Evolutionary conservation across 345 rosid species (phyloP).

Genomic region (Aquilaria yunnanensis): DNA sequence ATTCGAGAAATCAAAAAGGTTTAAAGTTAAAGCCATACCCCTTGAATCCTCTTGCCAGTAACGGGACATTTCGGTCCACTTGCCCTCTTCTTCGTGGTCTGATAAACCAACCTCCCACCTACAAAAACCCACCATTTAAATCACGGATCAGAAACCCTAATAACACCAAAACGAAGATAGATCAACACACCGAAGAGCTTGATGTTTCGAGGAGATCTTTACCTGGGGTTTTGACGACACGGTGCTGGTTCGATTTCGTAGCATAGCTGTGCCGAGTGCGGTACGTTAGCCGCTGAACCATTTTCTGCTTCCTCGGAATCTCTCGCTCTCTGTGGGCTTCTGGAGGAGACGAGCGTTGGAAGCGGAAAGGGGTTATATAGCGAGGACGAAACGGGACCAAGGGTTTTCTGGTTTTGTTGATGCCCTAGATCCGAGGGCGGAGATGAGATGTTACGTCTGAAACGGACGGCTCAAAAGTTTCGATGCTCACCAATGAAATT

Average conservation of each 20-base stretch:
- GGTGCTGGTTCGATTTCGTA: slow-evolving; percentile 91
- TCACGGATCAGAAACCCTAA: not conserved
- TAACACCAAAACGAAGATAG: slow-evolving; percentile 6
- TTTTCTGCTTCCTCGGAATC: slow-evolving; percentile 23
- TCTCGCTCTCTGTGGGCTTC: slow-evolving; percentile 24
- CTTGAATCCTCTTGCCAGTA: slow-evolving; percentile 90
- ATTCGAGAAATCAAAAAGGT: not conserved
- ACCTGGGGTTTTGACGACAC: slow-evolving; percentile 93
- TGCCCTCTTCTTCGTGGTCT: slow-evolving; percentile 78
- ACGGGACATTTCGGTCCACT: slow-evolving; percentile 92
- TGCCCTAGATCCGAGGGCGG: slow-evolving; percentile 51
- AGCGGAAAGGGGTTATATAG: not conserved
- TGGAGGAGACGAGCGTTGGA: slow-evolving; percentile 16
- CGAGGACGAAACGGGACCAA: slow-evolving; percentile 1
- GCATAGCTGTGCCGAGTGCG: slow-evolving; percentile 93
- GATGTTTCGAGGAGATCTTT: not conserved
- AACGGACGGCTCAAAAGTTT: not conserved
- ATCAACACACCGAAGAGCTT: not conserved
- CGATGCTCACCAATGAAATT: not conserved
- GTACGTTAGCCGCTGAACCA: slow-evolving; percentile 94
- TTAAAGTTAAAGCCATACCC: slow-evolving; percentile 36
- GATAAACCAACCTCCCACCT: slow-evolving; percentile 93
- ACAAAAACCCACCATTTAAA: not conserved
- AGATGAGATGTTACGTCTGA: not conserved
- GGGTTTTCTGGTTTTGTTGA: not conserved